These are phyloP conservation scores for Termitomyces titanicus DNA, from an alignment of 768 basidiomycete species.

Conservation along the genomic window DNA sequence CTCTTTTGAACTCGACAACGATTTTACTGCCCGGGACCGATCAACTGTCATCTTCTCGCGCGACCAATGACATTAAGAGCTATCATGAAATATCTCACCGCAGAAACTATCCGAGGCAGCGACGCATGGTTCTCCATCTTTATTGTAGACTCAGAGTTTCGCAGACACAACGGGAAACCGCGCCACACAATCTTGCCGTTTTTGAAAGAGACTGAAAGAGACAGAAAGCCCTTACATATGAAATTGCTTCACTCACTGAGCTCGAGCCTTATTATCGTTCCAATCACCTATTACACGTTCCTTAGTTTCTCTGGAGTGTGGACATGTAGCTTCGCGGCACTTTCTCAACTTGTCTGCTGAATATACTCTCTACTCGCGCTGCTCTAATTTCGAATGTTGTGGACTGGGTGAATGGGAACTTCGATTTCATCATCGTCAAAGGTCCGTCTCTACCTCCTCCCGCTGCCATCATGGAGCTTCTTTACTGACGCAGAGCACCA, in stretches of 20 bases:
- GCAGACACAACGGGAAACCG: neutral
- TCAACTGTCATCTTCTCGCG: neutral
- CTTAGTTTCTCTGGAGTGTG: neutral
- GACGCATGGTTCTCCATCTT: neutral
- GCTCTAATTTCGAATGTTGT: constrained; percentile 2
- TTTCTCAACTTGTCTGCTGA: constrained; percentile 2
- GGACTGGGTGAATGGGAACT: neutral
- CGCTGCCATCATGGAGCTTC: neutral
- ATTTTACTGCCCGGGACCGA: neutral
- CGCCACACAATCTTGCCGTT: neutral
- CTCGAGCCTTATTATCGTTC: neutral
- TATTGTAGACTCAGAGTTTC: neutral
- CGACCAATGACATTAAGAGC: neutral
- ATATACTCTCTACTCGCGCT: neutral
- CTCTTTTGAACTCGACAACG: neutral
- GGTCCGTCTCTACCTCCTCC: neutral
- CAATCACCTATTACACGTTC: neutral
- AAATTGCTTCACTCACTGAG: neutral
- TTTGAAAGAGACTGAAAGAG: neutral
- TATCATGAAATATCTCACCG: neutral
- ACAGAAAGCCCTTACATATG: neutral
- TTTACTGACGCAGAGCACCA: neutral
- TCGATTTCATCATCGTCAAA: constrained; percentile 9
- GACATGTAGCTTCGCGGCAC: constrained; percentile 3
- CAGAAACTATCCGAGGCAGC: neutral